Percentiles rank a stretch among this genome's conserved stretches.
These are phyloP conservation scores for Cordyceps fumosorosea DNA, from an alignment of 2,329 filamentous ascomycete genomes.

Conservation along the genomic window DNA sequence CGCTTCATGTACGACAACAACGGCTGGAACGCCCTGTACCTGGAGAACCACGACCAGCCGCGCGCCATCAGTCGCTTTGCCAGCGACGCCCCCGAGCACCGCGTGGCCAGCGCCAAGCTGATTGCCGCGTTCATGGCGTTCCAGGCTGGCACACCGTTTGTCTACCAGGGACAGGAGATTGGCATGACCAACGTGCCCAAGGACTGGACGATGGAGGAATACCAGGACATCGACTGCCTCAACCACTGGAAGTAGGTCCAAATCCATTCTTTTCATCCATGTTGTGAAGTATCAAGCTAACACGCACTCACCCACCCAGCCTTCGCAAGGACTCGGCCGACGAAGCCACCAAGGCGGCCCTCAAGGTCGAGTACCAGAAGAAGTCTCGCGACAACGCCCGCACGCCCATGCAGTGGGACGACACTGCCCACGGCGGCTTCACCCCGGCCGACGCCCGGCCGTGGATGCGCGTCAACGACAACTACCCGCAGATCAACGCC, in stretches of 20 bases:
- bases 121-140: constrained; percentile 50
- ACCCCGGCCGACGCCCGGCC: constrained; percentile 44
- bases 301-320: constrained; percentile 18
- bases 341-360: constrained; percentile 30
- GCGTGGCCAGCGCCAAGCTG: constrained; percentile 50
- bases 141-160: constrained; percentile 56
- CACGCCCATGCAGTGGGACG: constrained; percentile 66
- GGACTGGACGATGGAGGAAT: constrained; percentile 57
- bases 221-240: constrained; percentile 59
- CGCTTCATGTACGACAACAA: constrained; percentile 51
- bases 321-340: constrained; percentile 32
- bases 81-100: constrained; percentile 41
- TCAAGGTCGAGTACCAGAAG: constrained; percentile 42
- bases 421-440: constrained; percentile 57
- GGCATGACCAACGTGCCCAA: constrained; percentile 59
- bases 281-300: background rate
- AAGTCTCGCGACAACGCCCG: constrained; percentile 64
- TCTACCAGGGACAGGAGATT: constrained; percentile 66
- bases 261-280: background rate
- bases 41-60: constrained; percentile 61
- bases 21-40: constrained; percentile 59
- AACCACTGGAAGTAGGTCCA: constrained; percentile 40
- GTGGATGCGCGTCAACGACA: constrained; percentile 66
- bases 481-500: constrained; percentile 57
- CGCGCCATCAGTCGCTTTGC: constrained; percentile 52